These are phyloP conservation scores for Rhodotorula graminis DNA, from an alignment of 768 basidiomycete genomes.

Conservation along the genomic window DNA sequence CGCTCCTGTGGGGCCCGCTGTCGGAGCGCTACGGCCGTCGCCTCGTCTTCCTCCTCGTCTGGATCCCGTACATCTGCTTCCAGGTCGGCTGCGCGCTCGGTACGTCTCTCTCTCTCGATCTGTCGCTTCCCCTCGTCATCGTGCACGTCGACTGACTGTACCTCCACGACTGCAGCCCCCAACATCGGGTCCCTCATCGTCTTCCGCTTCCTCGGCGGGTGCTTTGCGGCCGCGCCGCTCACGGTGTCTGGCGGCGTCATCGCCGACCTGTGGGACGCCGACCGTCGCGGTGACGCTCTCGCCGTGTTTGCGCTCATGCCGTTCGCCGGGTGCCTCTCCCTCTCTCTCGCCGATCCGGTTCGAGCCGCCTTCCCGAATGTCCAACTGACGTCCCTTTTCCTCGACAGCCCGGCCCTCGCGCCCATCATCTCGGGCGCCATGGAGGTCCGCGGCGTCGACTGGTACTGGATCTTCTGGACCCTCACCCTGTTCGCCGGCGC, in stretches of 20 bases:
- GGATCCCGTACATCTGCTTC: conserved; percentile 37
- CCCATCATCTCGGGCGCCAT: conserved; percentile 39
- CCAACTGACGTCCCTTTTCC: conserved; percentile 14
- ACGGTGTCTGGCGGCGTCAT: conserved; percentile 39
- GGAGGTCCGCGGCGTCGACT: conserved; percentile 26
- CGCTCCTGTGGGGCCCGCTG: conserved; percentile 31
- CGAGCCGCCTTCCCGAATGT: background rate
- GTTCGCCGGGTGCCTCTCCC: background rate
- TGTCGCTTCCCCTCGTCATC: no score
- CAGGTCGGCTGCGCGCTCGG: conserved; percentile 39
- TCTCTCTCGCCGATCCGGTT: background rate
- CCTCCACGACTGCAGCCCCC: conserved; percentile 28
- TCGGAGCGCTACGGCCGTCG: conserved; percentile 39
- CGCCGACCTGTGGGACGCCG: conserved; percentile 40
- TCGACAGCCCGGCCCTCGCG: conserved; percentile 36
- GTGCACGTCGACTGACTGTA: conserved; percentile 38
- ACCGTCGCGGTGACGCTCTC: conserved; percentile 38
- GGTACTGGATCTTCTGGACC: conserved; percentile 39
- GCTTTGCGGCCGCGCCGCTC: conserved; percentile 38
- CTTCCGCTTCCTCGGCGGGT: conserved; percentile 40
- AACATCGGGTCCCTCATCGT: conserved; percentile 36
- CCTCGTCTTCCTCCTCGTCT: conserved; percentile 34
- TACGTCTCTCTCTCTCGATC: background rate
- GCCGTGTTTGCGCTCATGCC: conserved; percentile 39
- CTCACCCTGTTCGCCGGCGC: conserved; percentile 31